Evolutionary conservation across 805 yeast genomes (phyloP).

Genomic region (Candida ipomoeae): DNA sequence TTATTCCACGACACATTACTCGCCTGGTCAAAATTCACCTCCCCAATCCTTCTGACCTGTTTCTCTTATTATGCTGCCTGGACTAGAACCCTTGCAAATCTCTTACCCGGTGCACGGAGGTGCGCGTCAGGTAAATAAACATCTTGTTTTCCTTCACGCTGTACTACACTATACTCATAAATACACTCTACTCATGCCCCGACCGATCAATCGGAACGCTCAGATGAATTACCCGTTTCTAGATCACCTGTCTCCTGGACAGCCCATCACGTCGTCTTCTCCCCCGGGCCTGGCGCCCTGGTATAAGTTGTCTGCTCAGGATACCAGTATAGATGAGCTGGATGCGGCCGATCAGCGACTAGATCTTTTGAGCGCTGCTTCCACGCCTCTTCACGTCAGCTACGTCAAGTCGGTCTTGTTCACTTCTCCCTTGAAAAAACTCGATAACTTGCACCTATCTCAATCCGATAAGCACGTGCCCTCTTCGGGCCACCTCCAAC

Average conservation of each 20-base stretch:
- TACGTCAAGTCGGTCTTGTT: conserved; percentile 16
- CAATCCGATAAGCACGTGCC: neutral
- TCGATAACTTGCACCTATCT: conserved; percentile 29
- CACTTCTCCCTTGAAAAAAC: conserved; percentile 34
- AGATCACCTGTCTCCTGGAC: conserved; percentile 8
- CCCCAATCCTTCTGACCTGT: too few relatives aligned
- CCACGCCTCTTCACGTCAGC: conserved; percentile 22
- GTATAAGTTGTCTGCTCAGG: conserved; percentile 8
- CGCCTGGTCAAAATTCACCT: too few relatives aligned
- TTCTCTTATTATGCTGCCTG: neutral
- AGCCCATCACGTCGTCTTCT: conserved; percentile 3
- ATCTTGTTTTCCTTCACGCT: neutral
- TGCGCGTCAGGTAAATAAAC: conserved; percentile 3
- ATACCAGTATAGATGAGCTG: conserved; percentile 6
- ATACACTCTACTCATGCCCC: neutral
- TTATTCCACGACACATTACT: neutral
- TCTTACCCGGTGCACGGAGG: conserved; percentile 1
- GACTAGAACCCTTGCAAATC: too few relatives aligned
- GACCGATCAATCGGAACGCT: neutral
- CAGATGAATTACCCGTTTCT: neutral
- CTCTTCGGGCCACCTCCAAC: neutral
- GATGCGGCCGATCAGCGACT: conserved; percentile 9
- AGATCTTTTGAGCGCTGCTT: conserved; percentile 20
- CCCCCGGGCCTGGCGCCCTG: conserved; percentile 7
- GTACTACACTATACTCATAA: neutral